These are phyloP conservation scores for Lipomyces sp. DNA, from an alignment of 805 yeast genomes.

Conservation along the genomic window DNA sequence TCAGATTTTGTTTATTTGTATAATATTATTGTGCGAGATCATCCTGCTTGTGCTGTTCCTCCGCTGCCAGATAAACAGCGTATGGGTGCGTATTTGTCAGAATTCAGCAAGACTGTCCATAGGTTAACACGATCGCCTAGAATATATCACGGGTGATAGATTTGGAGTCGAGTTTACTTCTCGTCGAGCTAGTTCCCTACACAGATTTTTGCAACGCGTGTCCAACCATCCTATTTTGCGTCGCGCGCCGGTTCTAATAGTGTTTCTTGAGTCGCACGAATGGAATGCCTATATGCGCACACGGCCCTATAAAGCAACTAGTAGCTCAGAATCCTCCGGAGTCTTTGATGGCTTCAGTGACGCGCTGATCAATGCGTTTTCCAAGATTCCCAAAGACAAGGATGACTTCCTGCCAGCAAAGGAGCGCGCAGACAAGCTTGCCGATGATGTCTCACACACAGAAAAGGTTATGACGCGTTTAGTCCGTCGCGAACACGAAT, in stretches of 20 bases:
- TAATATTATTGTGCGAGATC: slow-evolving; percentile 74
- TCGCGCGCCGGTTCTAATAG: slow-evolving; percentile 69
- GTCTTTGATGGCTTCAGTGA: slow-evolving; percentile 85
- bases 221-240: slow-evolving; percentile 74
- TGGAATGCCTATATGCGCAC: slow-evolving; percentile 70
- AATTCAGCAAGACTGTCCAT: background rate
- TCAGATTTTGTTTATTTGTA: slow-evolving; percentile 83
- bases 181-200: slow-evolving; percentile 79
- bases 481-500: slow-evolving; percentile 70
- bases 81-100: slow-evolving; percentile 46
- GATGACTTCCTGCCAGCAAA: slow-evolving; percentile 82
- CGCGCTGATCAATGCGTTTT: slow-evolving; percentile 90
- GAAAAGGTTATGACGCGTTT: slow-evolving; percentile 79
- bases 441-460: slow-evolving; percentile 77
- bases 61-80: slow-evolving; percentile 93
- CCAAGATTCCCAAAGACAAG: slow-evolving; percentile 65
- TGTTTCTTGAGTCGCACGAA: slow-evolving; percentile 72
- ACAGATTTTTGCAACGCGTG: slow-evolving; percentile 73
- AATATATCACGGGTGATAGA: slow-evolving; percentile 91
- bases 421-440: slow-evolving; percentile 80
- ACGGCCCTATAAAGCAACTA: slow-evolving; percentile 50
- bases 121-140: slow-evolving; percentile 43
- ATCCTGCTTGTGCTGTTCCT: slow-evolving; percentile 84
- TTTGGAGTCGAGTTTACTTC: slow-evolving; percentile 83
- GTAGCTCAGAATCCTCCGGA: slow-evolving; percentile 42